phyloP scores from a whole-genome alignment of 2,329 filamentous ascomycete genomes.

The Ustulina deusta region DNA sequence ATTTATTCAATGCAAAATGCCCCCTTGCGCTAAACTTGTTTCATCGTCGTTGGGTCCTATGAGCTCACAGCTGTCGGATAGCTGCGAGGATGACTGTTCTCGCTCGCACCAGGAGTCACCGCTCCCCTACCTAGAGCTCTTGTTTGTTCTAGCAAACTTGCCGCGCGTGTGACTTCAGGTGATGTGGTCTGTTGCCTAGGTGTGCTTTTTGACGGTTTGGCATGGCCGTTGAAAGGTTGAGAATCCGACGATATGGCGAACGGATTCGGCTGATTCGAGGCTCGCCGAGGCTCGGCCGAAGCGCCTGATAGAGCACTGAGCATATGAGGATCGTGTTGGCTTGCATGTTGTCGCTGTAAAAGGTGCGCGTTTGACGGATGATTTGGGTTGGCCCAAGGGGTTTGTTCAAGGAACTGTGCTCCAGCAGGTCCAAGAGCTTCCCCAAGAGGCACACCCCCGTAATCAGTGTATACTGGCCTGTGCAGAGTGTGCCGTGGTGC shows the following conservation, averaged over 20 bases:
- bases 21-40: constrained; percentile 3
- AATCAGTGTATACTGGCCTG: constrained; percentile 59
- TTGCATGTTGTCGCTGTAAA: constrained; percentile 55
- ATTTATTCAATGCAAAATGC: constrained; percentile 44
- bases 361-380: constrained; percentile 72
- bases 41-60: constrained; percentile 20
- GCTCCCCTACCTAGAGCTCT: constrained; percentile 48
- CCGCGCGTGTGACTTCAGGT: constrained; percentile 58
- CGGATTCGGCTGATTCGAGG: constrained; percentile 54
- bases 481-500: constrained; percentile 54
- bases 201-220: constrained; percentile 44
- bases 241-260: constrained; percentile 53
- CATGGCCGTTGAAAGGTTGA: constrained; percentile 48
- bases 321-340: constrained; percentile 51
- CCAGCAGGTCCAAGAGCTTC: constrained; percentile 73
- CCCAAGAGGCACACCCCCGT: constrained; percentile 61
- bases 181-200: constrained; percentile 54
- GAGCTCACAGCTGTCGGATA: constrained; percentile 38
- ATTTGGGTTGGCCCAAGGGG: constrained; percentile 92
- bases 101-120: constrained; percentile 48
- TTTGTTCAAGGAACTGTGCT: constrained; percentile 89
- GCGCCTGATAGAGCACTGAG: constrained; percentile 48
- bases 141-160: constrained; percentile 51
- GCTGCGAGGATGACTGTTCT: constrained; percentile 49
- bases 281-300: constrained; percentile 53